phyloP scores from a whole-genome alignment of 2,329 filamentous ascomycete genomes.

The Nectriaceae sp. region DNA sequence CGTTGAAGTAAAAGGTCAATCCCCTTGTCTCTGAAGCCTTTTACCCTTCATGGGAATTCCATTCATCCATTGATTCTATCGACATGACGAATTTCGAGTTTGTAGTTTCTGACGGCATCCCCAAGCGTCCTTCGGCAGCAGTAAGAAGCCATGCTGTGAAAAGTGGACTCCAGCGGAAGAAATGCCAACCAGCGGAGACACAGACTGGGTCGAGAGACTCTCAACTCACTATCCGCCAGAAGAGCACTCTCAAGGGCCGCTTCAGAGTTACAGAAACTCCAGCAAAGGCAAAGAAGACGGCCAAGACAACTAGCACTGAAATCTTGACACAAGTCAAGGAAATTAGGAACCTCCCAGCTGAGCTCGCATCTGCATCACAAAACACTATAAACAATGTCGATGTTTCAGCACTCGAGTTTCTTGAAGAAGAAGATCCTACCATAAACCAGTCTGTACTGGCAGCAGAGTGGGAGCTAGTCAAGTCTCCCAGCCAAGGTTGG shows the following conservation, averaged over 20 bases:
- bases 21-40: no score
- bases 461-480: constrained; percentile 1
- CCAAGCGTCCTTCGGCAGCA: constrained; percentile 12
- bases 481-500: constrained; percentile 9
- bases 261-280: constrained; percentile 7
- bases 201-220: constrained; percentile 5
- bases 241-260: constrained; percentile 13
- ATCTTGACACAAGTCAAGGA: background rate
- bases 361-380: no score
- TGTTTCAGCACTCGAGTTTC: no score
- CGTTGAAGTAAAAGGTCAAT: no score
- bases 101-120: constrained; percentile 10
- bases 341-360: no score
- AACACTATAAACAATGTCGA: no score
- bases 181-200: background rate
- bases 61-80: background rate
- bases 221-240: constrained; percentile 15
- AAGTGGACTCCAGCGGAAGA: constrained; percentile 17
- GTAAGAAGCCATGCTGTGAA: constrained; percentile 18
- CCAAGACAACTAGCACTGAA: background rate
- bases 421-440: no score
- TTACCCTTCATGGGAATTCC: no score
- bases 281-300: background rate
- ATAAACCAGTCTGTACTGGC: background rate
- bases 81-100: constrained; percentile 15